Conservation (phyloP, 169 alveolate genomes). For the Eimeria maxima region DNA sequence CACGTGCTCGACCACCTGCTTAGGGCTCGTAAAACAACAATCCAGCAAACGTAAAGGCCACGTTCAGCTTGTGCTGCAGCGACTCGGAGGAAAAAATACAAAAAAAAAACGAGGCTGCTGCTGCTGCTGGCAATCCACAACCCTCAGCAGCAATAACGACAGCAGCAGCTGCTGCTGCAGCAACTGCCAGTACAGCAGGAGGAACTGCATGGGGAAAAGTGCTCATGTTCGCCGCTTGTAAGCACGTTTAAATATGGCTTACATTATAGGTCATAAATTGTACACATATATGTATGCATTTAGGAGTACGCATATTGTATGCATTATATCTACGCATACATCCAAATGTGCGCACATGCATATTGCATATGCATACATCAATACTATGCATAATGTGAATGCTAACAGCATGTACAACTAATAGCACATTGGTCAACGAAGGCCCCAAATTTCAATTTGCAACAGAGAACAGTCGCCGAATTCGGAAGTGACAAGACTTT, state of each 20-base stretch:
- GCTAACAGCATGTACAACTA: background rate
- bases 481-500: background rate
- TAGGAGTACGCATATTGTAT: background rate
- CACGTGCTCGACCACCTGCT: constrained; percentile 16
- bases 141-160: background rate
- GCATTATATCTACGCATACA: background rate
- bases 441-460: constrained; percentile 57
- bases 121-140: constrained; percentile 13
- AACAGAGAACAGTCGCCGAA: constrained; percentile 21
- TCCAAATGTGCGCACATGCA: constrained; percentile 1
- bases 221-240: constrained; percentile 1
- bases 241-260: background rate
- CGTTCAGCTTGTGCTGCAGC: constrained; percentile 25
- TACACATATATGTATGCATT: background rate
- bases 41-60: constrained; percentile 26
- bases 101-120: constrained; percentile 14
- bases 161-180: constrained; percentile 43
- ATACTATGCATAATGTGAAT: background rate
- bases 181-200: constrained; percentile 15
- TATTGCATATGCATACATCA: background rate
- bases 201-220: background rate
- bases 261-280: background rate
- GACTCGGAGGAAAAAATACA: constrained; percentile 40
- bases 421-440: background rate
- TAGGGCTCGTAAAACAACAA: background rate